Percentiles rank a stretch among this genome's conserved stretches.
Conservation (phyloP, 306 rosid species). For the Abrus precatorius region DNA sequence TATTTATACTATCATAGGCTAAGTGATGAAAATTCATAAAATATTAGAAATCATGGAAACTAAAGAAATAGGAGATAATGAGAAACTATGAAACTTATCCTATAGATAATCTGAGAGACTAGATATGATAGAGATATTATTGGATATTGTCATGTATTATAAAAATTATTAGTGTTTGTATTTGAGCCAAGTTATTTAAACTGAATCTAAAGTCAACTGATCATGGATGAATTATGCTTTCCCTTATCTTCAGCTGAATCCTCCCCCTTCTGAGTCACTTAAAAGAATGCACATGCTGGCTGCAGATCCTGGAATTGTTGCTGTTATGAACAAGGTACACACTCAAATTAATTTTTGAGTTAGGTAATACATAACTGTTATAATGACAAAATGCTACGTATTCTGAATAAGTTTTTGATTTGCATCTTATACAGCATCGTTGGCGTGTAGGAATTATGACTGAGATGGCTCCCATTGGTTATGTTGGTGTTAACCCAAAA, state of each 20-base stretch:
- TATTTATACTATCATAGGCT: too few species aligned
- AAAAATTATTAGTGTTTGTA: slow-evolving; percentile 17
- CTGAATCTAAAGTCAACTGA: neutral
- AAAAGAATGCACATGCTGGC: slow-evolving; percentile 98
- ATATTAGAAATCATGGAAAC: too few species aligned
- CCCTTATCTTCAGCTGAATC: slow-evolving; percentile 74
- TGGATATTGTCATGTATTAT: neutral
- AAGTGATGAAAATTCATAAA: too few species aligned
- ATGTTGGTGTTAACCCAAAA: slow-evolving; percentile 93
- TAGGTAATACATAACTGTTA: slow-evolving; percentile 27
- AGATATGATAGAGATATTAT: neutral
- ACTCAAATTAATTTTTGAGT: slow-evolving; percentile 1
- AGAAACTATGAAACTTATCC: neutral
- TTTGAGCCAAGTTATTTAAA: slow-evolving; percentile 6
- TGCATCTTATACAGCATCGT: slow-evolving; percentile 67
- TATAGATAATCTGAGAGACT: neutral
- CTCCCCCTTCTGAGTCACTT: slow-evolving; percentile 87
- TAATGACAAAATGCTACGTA: slow-evolving; percentile 37
- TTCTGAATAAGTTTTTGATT: slow-evolving; percentile 44
- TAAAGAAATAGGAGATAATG: neutral
- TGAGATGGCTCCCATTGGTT: slow-evolving; percentile 97
- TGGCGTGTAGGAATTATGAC: slow-evolving; percentile 98
- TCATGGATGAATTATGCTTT: slow-evolving; percentile 36
- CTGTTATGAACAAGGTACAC: slow-evolving; percentile 90
- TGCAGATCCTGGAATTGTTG: slow-evolving; percentile 94